phyloP scores from a whole-genome alignment of 2,329 filamentous ascomycete species.

The Acarospora socialis region DNA sequence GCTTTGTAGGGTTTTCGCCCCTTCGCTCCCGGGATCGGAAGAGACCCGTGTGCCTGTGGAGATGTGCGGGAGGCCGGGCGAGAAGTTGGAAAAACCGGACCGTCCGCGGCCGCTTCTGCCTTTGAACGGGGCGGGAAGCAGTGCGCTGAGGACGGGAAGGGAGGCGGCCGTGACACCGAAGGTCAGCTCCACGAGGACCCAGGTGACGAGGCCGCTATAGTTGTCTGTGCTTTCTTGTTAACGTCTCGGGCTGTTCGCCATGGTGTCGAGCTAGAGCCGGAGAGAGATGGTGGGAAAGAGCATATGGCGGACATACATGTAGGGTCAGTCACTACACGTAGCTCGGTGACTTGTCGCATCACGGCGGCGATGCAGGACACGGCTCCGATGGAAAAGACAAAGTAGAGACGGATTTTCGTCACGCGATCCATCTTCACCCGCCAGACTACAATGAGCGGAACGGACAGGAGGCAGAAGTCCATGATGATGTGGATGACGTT shows the following conservation, averaged over 20 bases:
- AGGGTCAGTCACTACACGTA: not conserved
- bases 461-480: constrained; percentile 22
- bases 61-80: too few species aligned
- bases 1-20: too few species aligned
- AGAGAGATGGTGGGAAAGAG: too few species aligned
- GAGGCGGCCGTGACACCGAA: constrained; percentile 22
- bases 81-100: too few species aligned
- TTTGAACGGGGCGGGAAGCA: too few species aligned
- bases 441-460: constrained; percentile 25
- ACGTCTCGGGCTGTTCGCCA: too few species aligned
- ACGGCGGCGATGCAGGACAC: constrained; percentile 21
- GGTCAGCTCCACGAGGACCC: constrained; percentile 22
- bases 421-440: constrained; percentile 19
- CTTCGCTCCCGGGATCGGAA: too few species aligned
- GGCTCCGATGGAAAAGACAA: constrained; percentile 22
- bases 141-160: constrained; percentile 22
- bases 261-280: too few species aligned
- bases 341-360: constrained; percentile 16
- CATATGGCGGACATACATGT: constrained; percentile 12
- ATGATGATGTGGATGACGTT: constrained; percentile 23
- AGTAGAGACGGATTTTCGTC: constrained; percentile 21
- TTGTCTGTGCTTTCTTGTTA: constrained; percentile 17
- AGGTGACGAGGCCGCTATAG: constrained; percentile 19
- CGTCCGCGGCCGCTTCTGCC: too few species aligned
- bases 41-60: too few species aligned